These are phyloP conservation scores for Aureobasidium musti DNA, from an alignment of 2,329 filamentous ascomycete genomes.

Conservation along the genomic window DNA sequence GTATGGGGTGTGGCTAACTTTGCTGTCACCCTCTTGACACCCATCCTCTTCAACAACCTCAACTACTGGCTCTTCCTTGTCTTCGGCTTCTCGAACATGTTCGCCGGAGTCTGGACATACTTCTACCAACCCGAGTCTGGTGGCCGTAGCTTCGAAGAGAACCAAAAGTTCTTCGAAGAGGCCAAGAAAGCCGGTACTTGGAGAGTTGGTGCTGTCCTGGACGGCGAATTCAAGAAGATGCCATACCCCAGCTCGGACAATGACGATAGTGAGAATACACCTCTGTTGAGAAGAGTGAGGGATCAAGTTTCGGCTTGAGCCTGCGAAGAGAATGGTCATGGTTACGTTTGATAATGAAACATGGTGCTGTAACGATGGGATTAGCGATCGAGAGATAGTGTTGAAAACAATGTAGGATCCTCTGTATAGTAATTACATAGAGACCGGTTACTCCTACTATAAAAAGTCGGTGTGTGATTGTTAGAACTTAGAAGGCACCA, in stretches of 20 bases:
- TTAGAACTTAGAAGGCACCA: not conserved
- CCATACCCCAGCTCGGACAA: conserved; percentile 46
- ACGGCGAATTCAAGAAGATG: conserved; percentile 54
- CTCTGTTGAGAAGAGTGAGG: conserved; percentile 48
- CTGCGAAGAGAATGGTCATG: not conserved
- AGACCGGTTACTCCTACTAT: not conserved
- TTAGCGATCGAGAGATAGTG: not conserved
- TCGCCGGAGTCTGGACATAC: conserved; percentile 59
- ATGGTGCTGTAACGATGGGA: conserved; percentile 1
- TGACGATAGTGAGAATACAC: conserved; percentile 49
- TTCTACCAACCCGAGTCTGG: conserved; percentile 58
- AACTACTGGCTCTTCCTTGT: conserved; percentile 61
- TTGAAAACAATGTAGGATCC: not conserved
- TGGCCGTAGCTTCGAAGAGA: conserved; percentile 61
- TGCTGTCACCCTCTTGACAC: conserved; percentile 58
- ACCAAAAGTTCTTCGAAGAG: conserved; percentile 59
- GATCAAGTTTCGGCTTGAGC: conserved; percentile 42
- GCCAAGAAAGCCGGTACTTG: conserved; percentile 56
- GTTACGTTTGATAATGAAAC: not conserved
- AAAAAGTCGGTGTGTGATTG: not conserved
- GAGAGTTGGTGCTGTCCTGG: conserved; percentile 56
- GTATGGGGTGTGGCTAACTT: conserved; percentile 62
- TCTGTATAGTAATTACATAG: not conserved
- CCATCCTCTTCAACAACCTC: conserved; percentile 61
- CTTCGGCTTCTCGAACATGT: conserved; percentile 57